Percentiles rank a stretch among this genome's conserved stretches.
Evolutionary conservation across 257 asterid species (phyloP).

Genomic region (Solanum lignicaule): DNA sequence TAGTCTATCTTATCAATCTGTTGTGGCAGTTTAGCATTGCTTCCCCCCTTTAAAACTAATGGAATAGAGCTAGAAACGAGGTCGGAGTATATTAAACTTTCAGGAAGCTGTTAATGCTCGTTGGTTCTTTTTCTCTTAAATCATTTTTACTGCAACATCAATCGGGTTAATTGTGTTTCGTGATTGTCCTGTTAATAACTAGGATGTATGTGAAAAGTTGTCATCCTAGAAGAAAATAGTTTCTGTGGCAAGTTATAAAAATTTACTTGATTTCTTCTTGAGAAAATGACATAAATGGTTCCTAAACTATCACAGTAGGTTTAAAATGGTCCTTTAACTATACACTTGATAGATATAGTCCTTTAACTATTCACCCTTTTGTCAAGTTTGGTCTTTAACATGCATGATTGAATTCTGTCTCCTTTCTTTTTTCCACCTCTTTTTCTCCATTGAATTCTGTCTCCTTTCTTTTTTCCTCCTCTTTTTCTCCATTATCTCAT

Average conservation of each 20-base stretch:
- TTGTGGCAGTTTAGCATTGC: not conserved
- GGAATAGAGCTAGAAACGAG: constrained; percentile 17
- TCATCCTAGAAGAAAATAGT: not conserved
- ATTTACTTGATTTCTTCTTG: too few species aligned
- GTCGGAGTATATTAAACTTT: not conserved
- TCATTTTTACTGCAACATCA: not conserved
- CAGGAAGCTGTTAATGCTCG: not conserved
- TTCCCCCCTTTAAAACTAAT: not conserved
- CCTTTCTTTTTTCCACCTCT: too few species aligned
- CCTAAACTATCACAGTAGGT: too few species aligned
- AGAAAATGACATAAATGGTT: too few species aligned
- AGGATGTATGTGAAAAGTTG: not conserved
- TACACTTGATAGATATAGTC: too few species aligned
- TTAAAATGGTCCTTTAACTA: too few species aligned
- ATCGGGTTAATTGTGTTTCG: not conserved
- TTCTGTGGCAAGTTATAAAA: not conserved
- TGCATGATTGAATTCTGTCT: too few species aligned
- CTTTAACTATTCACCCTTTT: too few species aligned
- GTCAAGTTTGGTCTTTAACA: too few species aligned
- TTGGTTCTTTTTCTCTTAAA: not conserved
- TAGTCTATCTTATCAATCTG: constrained; percentile 5
- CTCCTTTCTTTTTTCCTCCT: too few species aligned
- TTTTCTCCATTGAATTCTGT: too few species aligned
- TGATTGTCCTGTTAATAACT: not conserved
- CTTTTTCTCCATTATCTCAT: too few species aligned